Evolutionary conservation across 192 early-diverging fungal species (phyloP), one percentile per base, ranked within the genome.

Genomic region (Entomortierella lignicola): DNA sequence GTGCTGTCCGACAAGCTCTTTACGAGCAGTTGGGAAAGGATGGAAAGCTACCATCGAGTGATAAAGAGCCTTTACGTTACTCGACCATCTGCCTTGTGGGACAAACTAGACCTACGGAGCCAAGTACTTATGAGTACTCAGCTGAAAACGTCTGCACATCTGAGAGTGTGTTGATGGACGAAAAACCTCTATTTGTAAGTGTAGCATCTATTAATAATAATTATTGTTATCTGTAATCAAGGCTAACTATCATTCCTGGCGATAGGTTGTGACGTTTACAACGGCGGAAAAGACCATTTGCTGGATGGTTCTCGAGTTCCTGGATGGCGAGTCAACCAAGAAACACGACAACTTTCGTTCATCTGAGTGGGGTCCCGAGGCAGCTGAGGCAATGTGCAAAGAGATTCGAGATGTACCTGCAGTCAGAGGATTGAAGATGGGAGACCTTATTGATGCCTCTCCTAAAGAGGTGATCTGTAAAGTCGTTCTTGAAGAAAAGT

Each of bases 391-490:
- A 2, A 66, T 66, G 64, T 32, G 27, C 55, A 57, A 47, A 8
- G 18, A 66, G 1, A 42, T 66, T 2, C 41, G 64, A 11, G 42
- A 66, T 20, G 30, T 44, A 12, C 37, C 53, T 12, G 17, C 56
- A 42, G 53, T 27, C 11, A 34, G 42, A 8, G 55, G 55, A 20
- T 41, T 54, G 55, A 66, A 53, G 1, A 26, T 66, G 13, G 64
- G 55, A 21, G 54, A 57, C 54, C 41, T 66, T 53, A 66, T 66
- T 42, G 64, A 66, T 11, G 23, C 20, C 7, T 56, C 64, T 4
- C 64, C 64, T 41, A 57, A 55, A 25, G 64, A 66, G 0, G 23
- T 26, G 18, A 66, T 66, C 20, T 66, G 31, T 13, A 66, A 66
- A 18, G 55, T 57, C 18, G 32, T 55, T 18, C 29, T 66, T 10